Conservation (phyloP, 2,329 filamentous ascomycete species). For the Penicillium hesseltinei region DNA sequence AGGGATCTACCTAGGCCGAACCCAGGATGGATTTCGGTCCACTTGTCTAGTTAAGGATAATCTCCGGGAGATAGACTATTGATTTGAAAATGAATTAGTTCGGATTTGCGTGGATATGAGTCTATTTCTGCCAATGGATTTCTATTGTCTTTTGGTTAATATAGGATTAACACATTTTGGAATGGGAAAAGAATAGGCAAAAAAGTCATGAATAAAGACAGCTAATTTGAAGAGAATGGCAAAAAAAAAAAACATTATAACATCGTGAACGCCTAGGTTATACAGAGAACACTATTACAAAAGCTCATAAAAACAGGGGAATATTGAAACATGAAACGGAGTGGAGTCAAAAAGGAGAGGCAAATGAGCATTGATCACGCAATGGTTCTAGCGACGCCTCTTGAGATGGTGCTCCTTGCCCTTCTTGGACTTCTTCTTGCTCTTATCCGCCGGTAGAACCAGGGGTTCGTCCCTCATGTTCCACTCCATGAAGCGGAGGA, state of each 20-base stretch:
- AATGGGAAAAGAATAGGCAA: background rate
- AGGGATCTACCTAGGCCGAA: background rate
- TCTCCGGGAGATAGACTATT: constrained; percentile 1
- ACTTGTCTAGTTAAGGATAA: background rate
- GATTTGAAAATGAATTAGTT: background rate
- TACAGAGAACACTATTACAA: constrained; percentile 3
- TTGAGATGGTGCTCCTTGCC: constrained; percentile 48
- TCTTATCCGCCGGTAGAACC: constrained; percentile 48
- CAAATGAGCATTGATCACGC: background rate
- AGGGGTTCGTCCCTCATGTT: constrained; percentile 51
- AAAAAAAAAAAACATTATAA: background rate
- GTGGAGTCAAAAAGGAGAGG: background rate
- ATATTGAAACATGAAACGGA: constrained; percentile 1
- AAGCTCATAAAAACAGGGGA: background rate
- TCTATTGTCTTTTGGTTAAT: background rate
- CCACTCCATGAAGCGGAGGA: constrained; percentile 68
- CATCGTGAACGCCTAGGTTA: background rate
- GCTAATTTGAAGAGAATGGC: background rate
- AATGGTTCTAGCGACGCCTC: constrained; percentile 30
- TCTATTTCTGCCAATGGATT: background rate
- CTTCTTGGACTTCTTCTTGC: constrained; percentile 49
- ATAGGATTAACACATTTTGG: background rate
- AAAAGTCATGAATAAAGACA: background rate
- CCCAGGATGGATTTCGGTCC: background rate
- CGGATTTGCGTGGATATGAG: background rate